Base-by-base conservation (phyloP, 2,329 filamentous ascomycete species). In the Nemania sp. region DNA sequence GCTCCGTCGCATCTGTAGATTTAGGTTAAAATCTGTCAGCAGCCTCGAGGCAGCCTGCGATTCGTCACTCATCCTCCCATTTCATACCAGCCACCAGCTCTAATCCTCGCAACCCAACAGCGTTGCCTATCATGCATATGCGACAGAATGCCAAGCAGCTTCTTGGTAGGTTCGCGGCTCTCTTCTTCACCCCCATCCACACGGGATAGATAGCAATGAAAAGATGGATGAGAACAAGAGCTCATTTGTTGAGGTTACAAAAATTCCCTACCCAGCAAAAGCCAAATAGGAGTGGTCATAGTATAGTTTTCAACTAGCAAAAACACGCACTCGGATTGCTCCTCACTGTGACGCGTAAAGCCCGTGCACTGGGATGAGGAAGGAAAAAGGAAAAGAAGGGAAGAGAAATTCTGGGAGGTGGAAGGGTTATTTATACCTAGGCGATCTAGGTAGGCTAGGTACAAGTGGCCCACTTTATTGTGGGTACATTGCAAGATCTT, bases 251-350 rank as follows among this genome's bases (percentile, higher is more conserved):
- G 6, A 2, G 1, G 41, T 63, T 66, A 90, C 93, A 93, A 93
- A 90, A 93, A 93, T 93, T 91, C 90, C 86, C 87, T 84, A 83
- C 88, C 87, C 86, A 85, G 87, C 61, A 84, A 84, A 86, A 87
- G 87, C 90, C 88, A 87, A 86, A 76, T 82, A 86, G 85, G 85
- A 94, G 91, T 86, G 86, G 91, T 93, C 91, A 92, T 88, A 86
- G 85, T 86, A 85, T 92, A 92, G 90, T 92, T 92, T 92, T 92
- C 90, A 93, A 92, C 90, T 92, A 93, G 91, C 91, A 93, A 93
- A 92, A 93, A 93, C 87, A 87, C 88, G 87, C 88, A 89, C 90
- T 93, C 92, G 89, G 92, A 93, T 89, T 87, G 89, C 90, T 93
- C 91, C 89, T 93, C 91, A 93, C 89, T 91, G 90, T 88, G 88